Percentiles rank a stretch among this genome's conserved stretches.
Conservation (phyloP, 2,329 filamentous ascomycete genomes). For the Colletotrichum liaoningense region DNA sequence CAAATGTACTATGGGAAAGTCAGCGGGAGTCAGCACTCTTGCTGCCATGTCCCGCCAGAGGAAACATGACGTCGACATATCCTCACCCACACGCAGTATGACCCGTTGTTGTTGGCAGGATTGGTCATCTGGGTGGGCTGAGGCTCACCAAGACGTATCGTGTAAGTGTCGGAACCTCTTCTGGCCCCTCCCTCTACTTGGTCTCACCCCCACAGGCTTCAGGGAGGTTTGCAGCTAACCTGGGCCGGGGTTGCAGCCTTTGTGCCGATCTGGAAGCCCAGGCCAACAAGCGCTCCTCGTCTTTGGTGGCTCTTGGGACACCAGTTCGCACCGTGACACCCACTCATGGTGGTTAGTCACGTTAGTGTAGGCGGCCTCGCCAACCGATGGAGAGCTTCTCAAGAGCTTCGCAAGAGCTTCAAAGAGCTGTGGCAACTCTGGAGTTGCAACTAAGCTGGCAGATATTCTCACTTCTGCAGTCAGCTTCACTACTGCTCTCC, state of each 20-base stretch:
- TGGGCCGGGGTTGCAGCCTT: conserved; percentile 16
- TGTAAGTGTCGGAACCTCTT: conserved; percentile 17
- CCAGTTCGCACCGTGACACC: conserved; percentile 3
- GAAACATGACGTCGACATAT: conserved; percentile 26
- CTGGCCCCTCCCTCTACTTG: conserved; percentile 10
- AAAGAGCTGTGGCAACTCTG: conserved; percentile 14
- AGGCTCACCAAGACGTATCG: conserved; percentile 10
- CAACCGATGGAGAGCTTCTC: conserved; percentile 2
- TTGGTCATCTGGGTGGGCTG: conserved; percentile 33
- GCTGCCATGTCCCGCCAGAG: neutral
- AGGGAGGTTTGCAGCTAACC: conserved; percentile 20
- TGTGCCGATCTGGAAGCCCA: conserved; percentile 21
- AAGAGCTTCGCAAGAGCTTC: conserved; percentile 12
- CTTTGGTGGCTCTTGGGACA: conserved; percentile 2
- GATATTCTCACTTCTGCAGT: conserved; percentile 1
- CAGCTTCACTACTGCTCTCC: conserved; percentile 3
- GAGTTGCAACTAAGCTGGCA: neutral
- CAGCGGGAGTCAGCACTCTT: neutral
- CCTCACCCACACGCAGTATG: conserved; percentile 26
- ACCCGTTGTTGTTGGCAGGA: conserved; percentile 22
- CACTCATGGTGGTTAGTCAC: neutral
- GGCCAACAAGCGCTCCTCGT: conserved; percentile 5
- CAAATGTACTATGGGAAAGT: neutral
- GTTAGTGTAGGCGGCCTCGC: conserved; percentile 4
- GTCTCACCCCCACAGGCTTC: conserved; percentile 19